These are phyloP conservation scores for Mycena sp. DNA, from an alignment of 1,284 basidiomycete genomes.

Conservation along the genomic window DNA sequence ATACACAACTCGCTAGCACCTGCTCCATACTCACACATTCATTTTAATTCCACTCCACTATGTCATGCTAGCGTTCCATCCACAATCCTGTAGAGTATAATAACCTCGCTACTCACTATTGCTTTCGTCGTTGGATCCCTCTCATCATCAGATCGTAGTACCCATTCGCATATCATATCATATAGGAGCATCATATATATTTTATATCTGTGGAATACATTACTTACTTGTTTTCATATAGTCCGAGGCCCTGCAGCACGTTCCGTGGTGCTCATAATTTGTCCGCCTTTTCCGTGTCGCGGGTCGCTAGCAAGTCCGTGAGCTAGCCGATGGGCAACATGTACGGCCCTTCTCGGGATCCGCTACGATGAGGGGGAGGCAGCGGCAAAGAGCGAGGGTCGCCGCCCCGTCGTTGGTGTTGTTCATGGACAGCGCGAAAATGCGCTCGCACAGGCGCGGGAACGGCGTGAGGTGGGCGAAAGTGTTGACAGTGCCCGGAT, in stretches of 20 bases:
- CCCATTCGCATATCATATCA: neutral
- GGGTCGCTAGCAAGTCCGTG: neutral
- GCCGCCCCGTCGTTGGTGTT: conserved; percentile 51
- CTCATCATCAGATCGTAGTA: conserved; percentile 5
- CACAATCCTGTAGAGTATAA: conserved; percentile 20
- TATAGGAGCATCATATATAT: neutral
- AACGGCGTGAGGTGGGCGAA: conserved; percentile 38
- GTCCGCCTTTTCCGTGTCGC: neutral
- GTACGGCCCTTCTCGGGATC: conserved; percentile 47
- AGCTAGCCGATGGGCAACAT: neutral
- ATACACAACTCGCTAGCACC: neutral
- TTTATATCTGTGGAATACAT: conserved; percentile 15
- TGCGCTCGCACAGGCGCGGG: conserved; percentile 36
- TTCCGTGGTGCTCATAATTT: neutral
- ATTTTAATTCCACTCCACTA: conserved; percentile 15
- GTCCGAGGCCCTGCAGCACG: too few species aligned
- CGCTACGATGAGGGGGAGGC: conserved; percentile 46
- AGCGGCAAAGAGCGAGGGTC: conserved; percentile 57
- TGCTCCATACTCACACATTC: conserved; percentile 15
- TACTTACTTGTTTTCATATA: neutral
- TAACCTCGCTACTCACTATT: conserved; percentile 17
- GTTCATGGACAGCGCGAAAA: conserved; percentile 46
- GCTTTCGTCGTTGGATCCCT: conserved; percentile 24
- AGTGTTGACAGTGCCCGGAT: conserved; percentile 54
- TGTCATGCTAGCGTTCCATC: conserved; percentile 13